Conservation (phyloP, 208 protist genomes). For the Trypanosoma mega region DNA sequence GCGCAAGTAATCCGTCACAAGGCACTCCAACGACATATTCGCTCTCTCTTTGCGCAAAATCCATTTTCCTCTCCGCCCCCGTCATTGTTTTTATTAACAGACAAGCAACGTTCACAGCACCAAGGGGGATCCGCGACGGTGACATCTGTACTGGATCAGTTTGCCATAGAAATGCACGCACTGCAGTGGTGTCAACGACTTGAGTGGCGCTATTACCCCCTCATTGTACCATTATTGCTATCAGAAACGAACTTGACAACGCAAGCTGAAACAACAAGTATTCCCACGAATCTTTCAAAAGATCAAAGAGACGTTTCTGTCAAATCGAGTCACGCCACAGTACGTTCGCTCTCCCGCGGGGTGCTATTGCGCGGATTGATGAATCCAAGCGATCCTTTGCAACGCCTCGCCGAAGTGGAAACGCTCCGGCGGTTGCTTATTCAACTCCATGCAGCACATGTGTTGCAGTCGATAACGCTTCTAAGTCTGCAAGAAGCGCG, state of each 20-base stretch:
- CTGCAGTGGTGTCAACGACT: conserved; percentile 19
- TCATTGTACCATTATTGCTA: background rate
- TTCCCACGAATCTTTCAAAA: background rate
- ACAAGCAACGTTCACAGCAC: too few species aligned
- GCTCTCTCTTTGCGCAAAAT: too few species aligned
- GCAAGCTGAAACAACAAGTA: too few species aligned
- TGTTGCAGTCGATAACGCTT: conserved; percentile 1
- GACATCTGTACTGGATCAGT: conserved; percentile 2
- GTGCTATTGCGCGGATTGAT: background rate
- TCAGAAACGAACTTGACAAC: too few species aligned
- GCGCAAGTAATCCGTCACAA: too few species aligned
- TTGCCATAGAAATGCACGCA: conserved; percentile 18
- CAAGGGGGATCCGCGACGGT: too few species aligned
- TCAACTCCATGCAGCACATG: conserved; percentile 5
- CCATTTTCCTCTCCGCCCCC: too few species aligned
- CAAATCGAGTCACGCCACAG: background rate
- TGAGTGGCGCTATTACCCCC: conserved; percentile 17
- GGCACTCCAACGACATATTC: too few species aligned
- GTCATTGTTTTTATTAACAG: too few species aligned
- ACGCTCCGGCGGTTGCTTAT: conserved; percentile 10
- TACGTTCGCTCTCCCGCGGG: background rate
- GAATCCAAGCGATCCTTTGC: background rate
- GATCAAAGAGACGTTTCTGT: background rate
- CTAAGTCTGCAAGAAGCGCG: background rate
- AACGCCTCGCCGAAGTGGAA: conserved; percentile 13